Conservation (phyloP, 2,329 filamentous ascomycete species). For the Alternaria solani region DNA sequence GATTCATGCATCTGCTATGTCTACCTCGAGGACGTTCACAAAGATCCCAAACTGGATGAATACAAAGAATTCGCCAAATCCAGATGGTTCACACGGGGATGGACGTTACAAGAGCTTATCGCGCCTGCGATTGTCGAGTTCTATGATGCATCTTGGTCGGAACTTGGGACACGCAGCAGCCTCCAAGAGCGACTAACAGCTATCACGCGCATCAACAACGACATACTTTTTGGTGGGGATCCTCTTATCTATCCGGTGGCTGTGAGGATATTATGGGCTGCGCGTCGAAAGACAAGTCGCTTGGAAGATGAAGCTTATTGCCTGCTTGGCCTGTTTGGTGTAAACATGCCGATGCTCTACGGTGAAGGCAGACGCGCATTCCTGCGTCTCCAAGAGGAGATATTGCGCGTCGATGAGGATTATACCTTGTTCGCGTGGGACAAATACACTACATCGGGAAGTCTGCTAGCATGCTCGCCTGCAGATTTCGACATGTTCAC, state of each 20-base stretch:
- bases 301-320: slow-evolving; percentile 4
- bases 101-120: not conserved
- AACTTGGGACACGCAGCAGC: not conserved
- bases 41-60: not conserved
- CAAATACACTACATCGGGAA: not conserved
- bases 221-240: not conserved
- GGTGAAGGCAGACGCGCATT: slow-evolving; percentile 2
- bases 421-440: not conserved
- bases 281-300: not conserved
- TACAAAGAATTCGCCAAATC: not conserved
- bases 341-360: slow-evolving; percentile 1
- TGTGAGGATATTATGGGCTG: not conserved
- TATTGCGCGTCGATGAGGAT: not conserved
- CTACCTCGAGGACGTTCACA: not conserved
- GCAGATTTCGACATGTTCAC: not conserved
- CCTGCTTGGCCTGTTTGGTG: not conserved
- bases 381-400: not conserved
- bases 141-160: not conserved
- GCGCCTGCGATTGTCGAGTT: not conserved
- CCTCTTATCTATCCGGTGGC: not conserved
- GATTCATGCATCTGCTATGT: not conserved
- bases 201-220: not conserved
- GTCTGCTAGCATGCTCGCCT: not conserved
- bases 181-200: not conserved
- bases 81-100: not conserved